Evolutionary conservation across 2,329 filamentous ascomycete genomes (phyloP).

Genomic region (Grosmannia serpens): DNA sequence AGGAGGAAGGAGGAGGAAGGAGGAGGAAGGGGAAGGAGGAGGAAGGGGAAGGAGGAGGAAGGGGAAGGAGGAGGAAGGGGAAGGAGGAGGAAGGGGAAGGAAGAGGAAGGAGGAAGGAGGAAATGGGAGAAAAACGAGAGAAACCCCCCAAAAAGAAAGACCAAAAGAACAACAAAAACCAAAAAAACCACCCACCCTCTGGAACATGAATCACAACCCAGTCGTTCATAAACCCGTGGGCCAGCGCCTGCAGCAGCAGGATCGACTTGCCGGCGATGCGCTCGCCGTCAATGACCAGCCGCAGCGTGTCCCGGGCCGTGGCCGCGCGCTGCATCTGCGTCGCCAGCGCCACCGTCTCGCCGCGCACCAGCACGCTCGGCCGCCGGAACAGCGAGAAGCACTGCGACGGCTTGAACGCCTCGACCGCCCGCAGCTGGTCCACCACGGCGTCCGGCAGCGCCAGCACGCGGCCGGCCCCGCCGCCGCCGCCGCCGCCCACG

Average conservation of each 20-base stretch:
- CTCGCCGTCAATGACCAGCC: constrained; percentile 61
- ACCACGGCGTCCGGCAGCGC: constrained; percentile 58
- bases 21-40: neutral
- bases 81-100: neutral
- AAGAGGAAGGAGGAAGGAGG: neutral
- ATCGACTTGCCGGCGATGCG: constrained; percentile 78
- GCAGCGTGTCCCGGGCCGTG: constrained; percentile 40
- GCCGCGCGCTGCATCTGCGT: constrained; percentile 47
- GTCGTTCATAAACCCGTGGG: constrained; percentile 66
- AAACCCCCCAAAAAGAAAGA: neutral
- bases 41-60: neutral
- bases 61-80: neutral
- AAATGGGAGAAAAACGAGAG: neutral
- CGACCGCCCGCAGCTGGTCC: constrained; percentile 69
- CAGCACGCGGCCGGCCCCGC: constrained; percentile 40
- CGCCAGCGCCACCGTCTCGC: constrained; percentile 66
- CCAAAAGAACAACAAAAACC: neutral
- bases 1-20: neutral
- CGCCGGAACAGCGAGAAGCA: constrained; percentile 76
- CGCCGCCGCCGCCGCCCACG: neutral
- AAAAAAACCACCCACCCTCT: constrained; percentile 51
- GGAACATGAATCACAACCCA: constrained; percentile 88
- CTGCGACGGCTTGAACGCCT: constrained; percentile 86
- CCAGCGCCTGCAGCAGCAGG: constrained; percentile 70
- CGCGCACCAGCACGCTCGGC: constrained; percentile 67